Evolutionary conservation across 352 stramenopile species (phyloP), one percentile per base, ranked within the genome.

Genomic region (Thalassiosira delicatula): DNA sequence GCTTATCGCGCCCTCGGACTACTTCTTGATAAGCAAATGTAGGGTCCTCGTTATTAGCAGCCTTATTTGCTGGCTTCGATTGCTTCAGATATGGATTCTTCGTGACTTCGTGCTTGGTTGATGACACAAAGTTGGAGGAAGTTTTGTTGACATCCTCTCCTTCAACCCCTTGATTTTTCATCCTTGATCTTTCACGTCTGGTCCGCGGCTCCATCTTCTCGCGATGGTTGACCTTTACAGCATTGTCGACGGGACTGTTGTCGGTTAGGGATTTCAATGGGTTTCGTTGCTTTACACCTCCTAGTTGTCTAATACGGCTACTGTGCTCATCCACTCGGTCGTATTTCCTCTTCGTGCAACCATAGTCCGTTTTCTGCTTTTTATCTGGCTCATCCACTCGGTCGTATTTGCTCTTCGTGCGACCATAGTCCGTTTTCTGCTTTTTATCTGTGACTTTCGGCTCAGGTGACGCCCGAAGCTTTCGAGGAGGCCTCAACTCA

Each of bases 11-110:
- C 17, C 84, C 81, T 44, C 83, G 70, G 2, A 91, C 82, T 29
- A 89, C 82, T 74, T 91, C 85, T 61, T 85, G 53, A 59, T 82
- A 90, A 14, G 77, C 78, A 49, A 76, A 86, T 12, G 49, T 3
- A 14, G 59, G 53, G 56, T 79, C 40, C 68, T 25, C 37, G 30
- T 73, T 33, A 2, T 14, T 73, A 35, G 59, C 37, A 25, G n/a
- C n/a, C n/a, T n/a, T n/a, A n/a, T n/a, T n/a, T n/a, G 29, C 8
- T 25, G 8, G n/a, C 30, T 79, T 79, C 23, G 37, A 32, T 66
- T 63, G 61, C 57, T 63, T 77, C 42, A 49, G 25, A 23, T 77
- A 65, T 40, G 57, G 66, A 23, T 74, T 81, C 14, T 67, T 68
- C n/a, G 54, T 27, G 54, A 32, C 56, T 63, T 25, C n/a, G n/a